Percentiles rank a stretch among this genome's conserved stretches.
Evolutionary conservation across 768 basidiomycete species (phyloP).

Genomic region (Albatrellus ellisii): DNA sequence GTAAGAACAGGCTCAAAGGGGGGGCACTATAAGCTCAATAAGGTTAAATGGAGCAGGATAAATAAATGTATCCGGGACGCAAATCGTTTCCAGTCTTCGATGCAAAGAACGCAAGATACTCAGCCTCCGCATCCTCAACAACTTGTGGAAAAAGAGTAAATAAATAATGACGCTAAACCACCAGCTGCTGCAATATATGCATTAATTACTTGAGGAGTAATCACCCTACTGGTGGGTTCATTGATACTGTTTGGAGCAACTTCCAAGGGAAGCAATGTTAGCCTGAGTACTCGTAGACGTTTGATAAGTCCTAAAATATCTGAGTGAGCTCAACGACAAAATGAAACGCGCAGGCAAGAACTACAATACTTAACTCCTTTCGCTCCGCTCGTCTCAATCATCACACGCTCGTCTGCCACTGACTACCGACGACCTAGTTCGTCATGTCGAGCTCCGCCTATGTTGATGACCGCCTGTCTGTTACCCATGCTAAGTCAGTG

Average conservation of each 20-base stretch:
- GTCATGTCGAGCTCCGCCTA: too few species aligned
- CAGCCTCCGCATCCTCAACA: conserved; percentile 73
- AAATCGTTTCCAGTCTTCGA: conserved; percentile 75
- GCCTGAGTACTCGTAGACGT: conserved; percentile 63
- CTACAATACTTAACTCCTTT: too few species aligned
- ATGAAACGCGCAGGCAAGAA: too few species aligned
- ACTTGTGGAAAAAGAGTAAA: conserved; percentile 35
- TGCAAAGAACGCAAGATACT: conserved; percentile 87
- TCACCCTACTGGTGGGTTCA: conserved; percentile 71
- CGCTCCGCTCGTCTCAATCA: too few species aligned
- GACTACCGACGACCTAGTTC: too few species aligned
- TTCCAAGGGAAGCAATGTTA: conserved; percentile 68
- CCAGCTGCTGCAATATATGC: conserved; percentile 75
- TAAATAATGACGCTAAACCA: conserved; percentile 37
- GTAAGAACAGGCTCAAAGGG: conserved; percentile 49
- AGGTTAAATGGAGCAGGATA: conserved; percentile 93
- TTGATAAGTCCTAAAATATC: conserved; percentile 80
- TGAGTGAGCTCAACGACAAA: too few species aligned
- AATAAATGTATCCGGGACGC: conserved; percentile 73
- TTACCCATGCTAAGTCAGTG: too few species aligned
- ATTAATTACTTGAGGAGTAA: conserved; percentile 67
- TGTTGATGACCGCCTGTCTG: too few species aligned
- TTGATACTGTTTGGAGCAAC: conserved; percentile 53
- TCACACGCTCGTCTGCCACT: too few species aligned
- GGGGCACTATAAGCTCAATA: conserved; percentile 74